Evolutionary conservation across 108 stramenopile genomes (phyloP).

Genomic region (Asterionellopsis glacialis): DNA sequence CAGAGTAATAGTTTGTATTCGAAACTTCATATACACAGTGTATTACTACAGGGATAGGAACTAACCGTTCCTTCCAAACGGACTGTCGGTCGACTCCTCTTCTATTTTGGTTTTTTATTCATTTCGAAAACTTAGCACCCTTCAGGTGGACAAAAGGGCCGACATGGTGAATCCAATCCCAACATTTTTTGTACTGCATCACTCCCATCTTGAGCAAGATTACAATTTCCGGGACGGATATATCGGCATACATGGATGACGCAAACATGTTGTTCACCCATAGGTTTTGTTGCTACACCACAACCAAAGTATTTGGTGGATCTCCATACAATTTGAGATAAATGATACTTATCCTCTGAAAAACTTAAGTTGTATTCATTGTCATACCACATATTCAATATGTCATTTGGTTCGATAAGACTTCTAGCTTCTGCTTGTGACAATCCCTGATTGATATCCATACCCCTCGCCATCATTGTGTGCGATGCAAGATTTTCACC

Average conservation of each 20-base stretch:
- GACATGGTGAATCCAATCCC: too few relatives aligned
- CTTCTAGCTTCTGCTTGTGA: not conserved
- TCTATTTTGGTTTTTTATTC: too few relatives aligned
- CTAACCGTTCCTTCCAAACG: too few relatives aligned
- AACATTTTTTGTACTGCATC: too few relatives aligned
- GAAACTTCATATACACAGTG: too few relatives aligned
- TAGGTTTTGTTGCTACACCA: not conserved
- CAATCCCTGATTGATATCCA: not conserved
- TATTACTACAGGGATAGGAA: too few relatives aligned
- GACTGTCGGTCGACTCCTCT: too few relatives aligned
- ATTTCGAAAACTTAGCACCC: too few relatives aligned
- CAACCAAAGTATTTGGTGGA: not conserved
- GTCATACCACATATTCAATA: conserved; percentile 2
- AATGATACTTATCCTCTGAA: conserved; percentile 1
- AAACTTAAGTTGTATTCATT: not conserved
- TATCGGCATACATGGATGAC: conserved; percentile 7
- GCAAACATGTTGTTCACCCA: conserved; percentile 4
- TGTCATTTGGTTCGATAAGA: not conserved
- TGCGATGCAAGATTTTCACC: conserved; percentile 4
- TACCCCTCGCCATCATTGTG: not conserved
- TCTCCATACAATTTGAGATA: conserved; percentile 4
- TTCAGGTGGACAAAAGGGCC: too few relatives aligned
- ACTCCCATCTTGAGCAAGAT: not conserved
- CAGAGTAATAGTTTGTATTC: too few relatives aligned
- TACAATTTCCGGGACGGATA: conserved; percentile 6